Evolutionary conservation across 2,329 filamentous ascomycete species (phyloP).

Genomic region (Cordyceps militaris): DNA sequence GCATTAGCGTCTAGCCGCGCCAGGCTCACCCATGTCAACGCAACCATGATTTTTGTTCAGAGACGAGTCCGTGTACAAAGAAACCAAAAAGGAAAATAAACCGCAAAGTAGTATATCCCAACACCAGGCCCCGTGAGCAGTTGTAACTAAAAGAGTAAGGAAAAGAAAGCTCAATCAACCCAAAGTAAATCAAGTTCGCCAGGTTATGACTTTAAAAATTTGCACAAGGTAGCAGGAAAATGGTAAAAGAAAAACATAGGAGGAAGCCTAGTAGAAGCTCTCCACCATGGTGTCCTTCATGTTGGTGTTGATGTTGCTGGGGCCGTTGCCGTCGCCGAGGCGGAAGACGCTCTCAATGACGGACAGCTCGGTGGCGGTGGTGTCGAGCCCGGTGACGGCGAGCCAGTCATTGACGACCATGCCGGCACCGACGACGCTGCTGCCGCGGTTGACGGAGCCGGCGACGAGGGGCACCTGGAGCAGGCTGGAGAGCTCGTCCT

Average conservation of each 20-base stretch:
- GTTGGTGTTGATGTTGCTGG: slow-evolving; percentile 69
- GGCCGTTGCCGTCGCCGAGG: slow-evolving; percentile 77
- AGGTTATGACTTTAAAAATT: slow-evolving; percentile 9
- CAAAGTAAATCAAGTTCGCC: slow-evolving; percentile 7
- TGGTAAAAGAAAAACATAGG: not conserved
- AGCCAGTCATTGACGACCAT: slow-evolving; percentile 73
- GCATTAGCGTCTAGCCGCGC: not conserved
- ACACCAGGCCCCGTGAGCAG: slow-evolving; percentile 12
- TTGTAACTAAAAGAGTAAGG: not conserved
- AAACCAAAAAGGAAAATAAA: slow-evolving; percentile 9
- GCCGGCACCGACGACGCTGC: slow-evolving; percentile 80
- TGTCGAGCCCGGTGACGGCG: slow-evolving; percentile 87
- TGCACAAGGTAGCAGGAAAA: slow-evolving; percentile 15
- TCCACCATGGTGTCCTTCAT: slow-evolving; percentile 99
- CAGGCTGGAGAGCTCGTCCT: slow-evolving; percentile 90
- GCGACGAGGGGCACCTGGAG: slow-evolving; percentile 94
- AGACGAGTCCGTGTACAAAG: slow-evolving; percentile 1
- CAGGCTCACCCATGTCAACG: not conserved
- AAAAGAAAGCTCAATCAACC: slow-evolving; percentile 8
- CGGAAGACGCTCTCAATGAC: slow-evolving; percentile 96
- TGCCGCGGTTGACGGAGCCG: slow-evolving; percentile 87
- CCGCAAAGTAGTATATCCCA: slow-evolving; percentile 10
- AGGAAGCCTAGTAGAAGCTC: slow-evolving; percentile 77
- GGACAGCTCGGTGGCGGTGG: slow-evolving; percentile 93
- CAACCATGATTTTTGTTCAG: not conserved